Evolutionary conservation across 2,329 filamentous ascomycete genomes (phyloP).

Genomic region (Colletotrichum navitas): DNA sequence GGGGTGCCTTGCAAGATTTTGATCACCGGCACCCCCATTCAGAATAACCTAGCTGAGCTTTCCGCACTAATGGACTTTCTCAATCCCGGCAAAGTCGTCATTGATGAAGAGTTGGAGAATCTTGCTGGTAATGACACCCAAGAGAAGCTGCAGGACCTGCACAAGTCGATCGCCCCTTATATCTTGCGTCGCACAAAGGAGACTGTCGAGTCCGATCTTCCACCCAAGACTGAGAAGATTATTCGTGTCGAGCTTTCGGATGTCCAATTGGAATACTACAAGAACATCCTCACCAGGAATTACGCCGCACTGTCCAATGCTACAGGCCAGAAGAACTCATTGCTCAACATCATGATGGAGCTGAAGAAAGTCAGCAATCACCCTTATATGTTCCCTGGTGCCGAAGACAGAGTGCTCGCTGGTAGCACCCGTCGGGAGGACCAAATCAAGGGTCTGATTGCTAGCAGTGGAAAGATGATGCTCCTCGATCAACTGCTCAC

Average conservation of each 20-base stretch:
- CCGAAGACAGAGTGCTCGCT: conserved; percentile 88
- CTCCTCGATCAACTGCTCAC: conserved; percentile 93
- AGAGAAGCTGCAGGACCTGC: conserved; percentile 87
- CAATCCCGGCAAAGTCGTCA: conserved; percentile 91
- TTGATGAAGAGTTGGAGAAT: conserved; percentile 90
- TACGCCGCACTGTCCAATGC: conserved; percentile 95
- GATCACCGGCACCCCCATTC: conserved; percentile 97
- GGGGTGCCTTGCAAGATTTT: conserved; percentile 89
- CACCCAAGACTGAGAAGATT: conserved; percentile 98
- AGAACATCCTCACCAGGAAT: conserved; percentile 97
- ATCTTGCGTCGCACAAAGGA: conserved; percentile 97
- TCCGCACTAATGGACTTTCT: conserved; percentile 95
- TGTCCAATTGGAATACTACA: conserved; percentile 97
- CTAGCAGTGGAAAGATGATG: conserved; percentile 99
- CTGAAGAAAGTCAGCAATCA: conserved; percentile 99
- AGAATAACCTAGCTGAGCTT: conserved; percentile 94
- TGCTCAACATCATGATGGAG: conserved; percentile 99
- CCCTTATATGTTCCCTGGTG: conserved; percentile 96
- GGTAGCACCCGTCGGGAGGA: conserved; percentile 88
- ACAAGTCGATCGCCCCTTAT: conserved; percentile 88
- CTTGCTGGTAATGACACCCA: conserved; percentile 84
- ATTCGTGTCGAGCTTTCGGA: conserved; percentile 97
- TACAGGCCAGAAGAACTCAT: conserved; percentile 91
- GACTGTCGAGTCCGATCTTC: conserved; percentile 95
- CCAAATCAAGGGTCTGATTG: conserved; percentile 90